These are phyloP conservation scores for Allomyces macrogynus DNA, from an alignment of 192 early-diverging fungal genomes.

Conservation along the genomic window DNA sequence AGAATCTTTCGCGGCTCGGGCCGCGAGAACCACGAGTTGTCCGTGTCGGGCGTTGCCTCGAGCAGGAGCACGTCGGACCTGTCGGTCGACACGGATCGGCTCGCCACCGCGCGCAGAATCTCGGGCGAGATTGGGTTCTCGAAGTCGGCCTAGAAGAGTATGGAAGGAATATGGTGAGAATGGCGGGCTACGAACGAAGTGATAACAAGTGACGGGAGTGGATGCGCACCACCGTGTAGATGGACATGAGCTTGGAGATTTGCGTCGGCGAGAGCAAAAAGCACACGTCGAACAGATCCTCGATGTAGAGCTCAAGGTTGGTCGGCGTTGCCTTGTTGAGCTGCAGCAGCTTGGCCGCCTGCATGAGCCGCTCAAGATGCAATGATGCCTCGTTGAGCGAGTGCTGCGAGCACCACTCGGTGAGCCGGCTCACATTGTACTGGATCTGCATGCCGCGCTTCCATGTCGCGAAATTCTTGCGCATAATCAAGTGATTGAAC, in stretches of 20 bases:
- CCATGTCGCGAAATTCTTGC: slow-evolving; percentile 98
- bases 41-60: slow-evolving; percentile 45
- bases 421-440: slow-evolving; percentile 90
- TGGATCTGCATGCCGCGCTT: slow-evolving; percentile 99
- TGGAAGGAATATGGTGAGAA: neutral
- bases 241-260: slow-evolving; percentile 89
- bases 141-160: slow-evolving; percentile 3
- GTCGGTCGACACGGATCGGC: slow-evolving; percentile 63
- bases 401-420: slow-evolving; percentile 98
- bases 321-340: slow-evolving; percentile 62
- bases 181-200: neutral
- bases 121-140: slow-evolving; percentile 59
- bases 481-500: slow-evolving; percentile 95
- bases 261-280: slow-evolving; percentile 88
- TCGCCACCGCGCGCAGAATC: slow-evolving; percentile 72
- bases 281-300: slow-evolving; percentile 97
- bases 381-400: slow-evolving; percentile 70
- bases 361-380: slow-evolving; percentile 82
- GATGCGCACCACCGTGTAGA: slow-evolving; percentile 67
- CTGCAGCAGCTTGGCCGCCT: slow-evolving; percentile 91
- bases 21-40: slow-evolving; percentile 34
- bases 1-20: slow-evolving; percentile 35
- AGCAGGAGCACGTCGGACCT: slow-evolving; percentile 75
- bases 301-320: slow-evolving; percentile 34
- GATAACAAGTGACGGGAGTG: slow-evolving; percentile 3